Conservation (phyloP, 2,329 filamentous ascomycete species). For the Pseudophaeomoniella oleicola region DNA sequence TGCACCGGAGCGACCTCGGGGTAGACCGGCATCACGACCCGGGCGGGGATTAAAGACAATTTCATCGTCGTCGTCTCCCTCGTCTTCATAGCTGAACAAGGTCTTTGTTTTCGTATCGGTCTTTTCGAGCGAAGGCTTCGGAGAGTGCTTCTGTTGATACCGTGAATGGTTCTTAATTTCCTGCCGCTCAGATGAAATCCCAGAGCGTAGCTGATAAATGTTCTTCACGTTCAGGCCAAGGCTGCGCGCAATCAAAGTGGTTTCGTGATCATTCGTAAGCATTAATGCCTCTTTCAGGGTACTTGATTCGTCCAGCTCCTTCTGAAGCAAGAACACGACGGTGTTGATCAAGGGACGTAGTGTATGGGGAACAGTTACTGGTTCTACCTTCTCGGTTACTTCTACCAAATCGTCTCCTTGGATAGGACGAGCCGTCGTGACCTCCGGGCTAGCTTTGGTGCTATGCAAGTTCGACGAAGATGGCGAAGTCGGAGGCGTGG, state of each 20-base stretch:
- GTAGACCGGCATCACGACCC: background rate
- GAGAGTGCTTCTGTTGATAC: conserved; percentile 26
- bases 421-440: conserved; percentile 11
- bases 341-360: conserved; percentile 29
- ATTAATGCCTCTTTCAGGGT: conserved; percentile 23
- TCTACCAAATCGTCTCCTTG: conserved; percentile 7
- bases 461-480: conserved; percentile 25
- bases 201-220: conserved; percentile 31
- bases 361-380: conserved; percentile 18
- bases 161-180: conserved; percentile 30
- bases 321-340: conserved; percentile 29
- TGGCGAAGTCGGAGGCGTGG: conserved; percentile 25
- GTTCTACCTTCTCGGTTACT: conserved; percentile 1
- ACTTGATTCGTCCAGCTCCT: conserved; percentile 14
- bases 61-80: conserved; percentile 33
- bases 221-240: conserved; percentile 32
- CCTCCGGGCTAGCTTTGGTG: conserved; percentile 30
- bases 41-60: conserved; percentile 23
- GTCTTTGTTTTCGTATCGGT: conserved; percentile 23
- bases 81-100: conserved; percentile 28
- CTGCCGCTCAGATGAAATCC: conserved; percentile 30
- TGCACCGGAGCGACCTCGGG: background rate
- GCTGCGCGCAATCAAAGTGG: conserved; percentile 28
- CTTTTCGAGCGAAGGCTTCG: conserved; percentile 7
- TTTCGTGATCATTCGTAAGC: conserved; percentile 28